phyloP scores from a whole-genome alignment of 345 rosid species.

The Hypericum perforatum region DNA sequence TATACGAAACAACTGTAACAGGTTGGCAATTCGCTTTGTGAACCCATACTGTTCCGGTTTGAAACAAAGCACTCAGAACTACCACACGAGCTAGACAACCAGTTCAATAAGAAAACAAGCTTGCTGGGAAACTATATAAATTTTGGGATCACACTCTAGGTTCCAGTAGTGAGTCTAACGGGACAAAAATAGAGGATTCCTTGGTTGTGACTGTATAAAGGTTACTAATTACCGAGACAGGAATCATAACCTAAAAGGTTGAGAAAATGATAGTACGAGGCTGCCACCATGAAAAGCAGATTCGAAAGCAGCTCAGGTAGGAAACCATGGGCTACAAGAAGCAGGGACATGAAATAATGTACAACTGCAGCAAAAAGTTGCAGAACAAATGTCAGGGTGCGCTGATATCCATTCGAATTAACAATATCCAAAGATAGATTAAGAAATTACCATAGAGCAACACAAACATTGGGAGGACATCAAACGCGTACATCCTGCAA shows the following conservation, averaged over 20 bases:
- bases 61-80: too few relatives aligned
- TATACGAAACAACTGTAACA: too few relatives aligned
- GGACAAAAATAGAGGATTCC: too few relatives aligned
- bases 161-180: too few relatives aligned
- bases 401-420: background rate
- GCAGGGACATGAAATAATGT: slow-evolving; percentile 86
- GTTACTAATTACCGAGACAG: background rate
- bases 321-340: slow-evolving; percentile 82
- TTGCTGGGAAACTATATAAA: too few relatives aligned
- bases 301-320: slow-evolving; percentile 61
- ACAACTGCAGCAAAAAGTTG: slow-evolving; percentile 44
- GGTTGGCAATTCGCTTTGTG: too few relatives aligned
- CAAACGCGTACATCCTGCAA: slow-evolving; percentile 91
- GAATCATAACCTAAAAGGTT: slow-evolving; percentile 84
- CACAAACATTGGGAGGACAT: slow-evolving; percentile 96
- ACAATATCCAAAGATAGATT: background rate
- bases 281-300: slow-evolving; percentile 87
- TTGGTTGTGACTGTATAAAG: too few relatives aligned
- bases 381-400: slow-evolving; percentile 2
- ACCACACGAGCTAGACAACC: too few relatives aligned
- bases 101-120: too few relatives aligned
- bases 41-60: too few relatives aligned
- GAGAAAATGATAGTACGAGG: slow-evolving; percentile 92
- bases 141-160: too few relatives aligned
- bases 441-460: slow-evolving; percentile 68